Base-by-base conservation (phyloP, 352 stramenopile genomes). In the Phytopythium sindhum region DNA sequence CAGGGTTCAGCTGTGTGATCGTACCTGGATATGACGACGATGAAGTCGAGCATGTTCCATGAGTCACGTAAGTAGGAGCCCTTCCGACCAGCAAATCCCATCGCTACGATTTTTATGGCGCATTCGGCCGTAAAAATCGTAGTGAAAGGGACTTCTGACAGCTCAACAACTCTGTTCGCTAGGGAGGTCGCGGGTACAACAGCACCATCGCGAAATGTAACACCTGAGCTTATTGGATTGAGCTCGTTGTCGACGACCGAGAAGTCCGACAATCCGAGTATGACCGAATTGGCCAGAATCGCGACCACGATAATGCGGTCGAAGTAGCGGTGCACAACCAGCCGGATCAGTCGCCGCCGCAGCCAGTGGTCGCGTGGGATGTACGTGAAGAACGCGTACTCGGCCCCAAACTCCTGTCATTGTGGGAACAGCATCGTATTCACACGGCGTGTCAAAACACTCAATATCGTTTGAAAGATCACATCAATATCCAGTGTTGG, bases 21-120 rank as follows among this genome's bases (percentile, higher is more conserved):
- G 17, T 52, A 97, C 80, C 84, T 93, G 23, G 88, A 88, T 17
- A 95, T 50, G 55, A 98, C 93, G 35, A 98, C 90, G 31, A 96
- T 71, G 66, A 98, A 98, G 64, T 98, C 93, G 28, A 98, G 76
- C 23, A 92, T 66, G 52, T 98, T 98, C 93, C 91, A 98, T 5
- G 72, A 70, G 67, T 98, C 89, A 4, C 78, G 69, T 0, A 93
- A 66, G 64, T 97, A 98, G 15, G 75, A 80, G 2, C 89, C 81
- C 33, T 81, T 66, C 4, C 73, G 77, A 0, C 73, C 67, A 8
- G 86, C 31, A 9, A 96, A 82, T 0, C 93, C 93, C 69, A 97
- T 82, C 0, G 89, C 88, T 14, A 97, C 67, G 44, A 98, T 94
- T 69, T 98, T 98, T n/a, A 98, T 65, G 10, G 89, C 44, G 19